These are phyloP conservation scores for Echinosphaeria canescens DNA, from an alignment of 2,329 filamentous ascomycete genomes.

Conservation along the genomic window DNA sequence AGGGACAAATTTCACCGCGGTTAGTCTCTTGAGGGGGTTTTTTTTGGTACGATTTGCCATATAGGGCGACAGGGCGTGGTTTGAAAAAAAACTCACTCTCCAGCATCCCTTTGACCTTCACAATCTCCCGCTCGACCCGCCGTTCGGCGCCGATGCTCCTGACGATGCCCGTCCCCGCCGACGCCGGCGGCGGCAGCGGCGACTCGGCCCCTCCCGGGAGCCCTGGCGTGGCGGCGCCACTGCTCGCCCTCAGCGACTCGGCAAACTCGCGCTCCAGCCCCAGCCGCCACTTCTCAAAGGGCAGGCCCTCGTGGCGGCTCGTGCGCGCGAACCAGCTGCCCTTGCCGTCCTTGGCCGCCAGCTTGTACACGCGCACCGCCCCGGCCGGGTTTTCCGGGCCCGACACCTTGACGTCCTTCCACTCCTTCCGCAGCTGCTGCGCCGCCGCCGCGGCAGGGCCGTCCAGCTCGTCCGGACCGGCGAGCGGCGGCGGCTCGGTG, in stretches of 20 bases:
- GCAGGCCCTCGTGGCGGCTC: slow-evolving; percentile 60
- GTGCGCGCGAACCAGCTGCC: slow-evolving; percentile 79
- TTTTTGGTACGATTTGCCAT: not conserved
- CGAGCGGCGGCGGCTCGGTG: slow-evolving; percentile 28
- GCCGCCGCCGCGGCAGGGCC: slow-evolving; percentile 22
- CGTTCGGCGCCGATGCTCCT: slow-evolving; percentile 71
- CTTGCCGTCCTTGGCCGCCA: slow-evolving; percentile 56
- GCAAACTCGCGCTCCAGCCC: slow-evolving; percentile 63
- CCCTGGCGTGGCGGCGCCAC: slow-evolving; percentile 27
- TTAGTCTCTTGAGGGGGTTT: too few relatives aligned
- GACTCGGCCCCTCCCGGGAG: too few relatives aligned
- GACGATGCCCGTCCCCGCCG: slow-evolving; percentile 56
- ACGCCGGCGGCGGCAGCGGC: too few relatives aligned
- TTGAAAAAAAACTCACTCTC: slow-evolving; percentile 35
- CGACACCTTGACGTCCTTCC: slow-evolving; percentile 66
- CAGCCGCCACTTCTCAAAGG: slow-evolving; percentile 57
- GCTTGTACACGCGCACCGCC: slow-evolving; percentile 63
- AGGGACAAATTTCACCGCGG: too few relatives aligned
- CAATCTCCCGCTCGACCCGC: slow-evolving; percentile 39
- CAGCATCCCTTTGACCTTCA: slow-evolving; percentile 35
- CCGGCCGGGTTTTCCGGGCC: slow-evolving; percentile 55
- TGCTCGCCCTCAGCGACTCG: slow-evolving; percentile 32
- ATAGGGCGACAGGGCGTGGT: not conserved
- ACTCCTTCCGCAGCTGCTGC: slow-evolving; percentile 49
- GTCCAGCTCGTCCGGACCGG: slow-evolving; percentile 4